Conservation (phyloP, 192 early-diverging fungal genomes). For the Backusella tarrabulga region DNA sequence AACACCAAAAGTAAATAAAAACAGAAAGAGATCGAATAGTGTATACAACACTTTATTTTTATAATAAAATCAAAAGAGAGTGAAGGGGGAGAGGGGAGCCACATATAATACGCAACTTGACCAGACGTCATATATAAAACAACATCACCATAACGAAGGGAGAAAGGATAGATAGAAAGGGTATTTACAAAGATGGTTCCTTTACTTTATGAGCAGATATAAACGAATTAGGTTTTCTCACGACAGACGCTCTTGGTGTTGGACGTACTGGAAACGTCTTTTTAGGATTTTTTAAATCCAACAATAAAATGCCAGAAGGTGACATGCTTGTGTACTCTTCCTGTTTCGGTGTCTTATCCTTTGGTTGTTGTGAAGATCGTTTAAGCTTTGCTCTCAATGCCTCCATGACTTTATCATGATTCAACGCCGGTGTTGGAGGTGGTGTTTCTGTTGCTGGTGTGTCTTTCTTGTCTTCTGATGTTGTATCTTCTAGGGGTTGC, state of each 20-base stretch:
- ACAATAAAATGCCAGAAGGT: conserved; percentile 20
- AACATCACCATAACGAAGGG: not conserved
- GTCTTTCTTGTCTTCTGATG: not conserved
- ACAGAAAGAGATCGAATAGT: no score
- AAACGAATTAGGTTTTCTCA: conserved; percentile 16
- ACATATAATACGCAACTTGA: not conserved
- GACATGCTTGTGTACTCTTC: conserved; percentile 19
- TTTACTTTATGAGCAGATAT: conserved; percentile 19
- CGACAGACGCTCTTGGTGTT: conserved; percentile 12
- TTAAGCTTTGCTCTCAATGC: conserved; percentile 33
- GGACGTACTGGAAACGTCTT: conserved; percentile 12
- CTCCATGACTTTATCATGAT: conserved; percentile 38
- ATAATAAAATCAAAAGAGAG: not conserved
- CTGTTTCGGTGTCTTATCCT: not conserved
- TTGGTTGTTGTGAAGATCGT: conserved; percentile 12
- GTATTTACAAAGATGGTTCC: conserved; percentile 16
- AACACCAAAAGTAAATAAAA: not conserved
- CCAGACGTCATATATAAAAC: not conserved
- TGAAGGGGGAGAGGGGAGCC: not conserved
- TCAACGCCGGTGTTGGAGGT: not conserved
- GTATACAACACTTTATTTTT: no score
- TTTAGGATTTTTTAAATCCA: conserved; percentile 29
- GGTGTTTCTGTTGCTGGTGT: not conserved
- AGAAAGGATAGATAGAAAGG: not conserved
- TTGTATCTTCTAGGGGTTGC: not conserved